These are phyloP conservation scores for Ceratobasidium papillatum DNA, from an alignment of 1,284 basidiomycete genomes.

Conservation along the genomic window DNA sequence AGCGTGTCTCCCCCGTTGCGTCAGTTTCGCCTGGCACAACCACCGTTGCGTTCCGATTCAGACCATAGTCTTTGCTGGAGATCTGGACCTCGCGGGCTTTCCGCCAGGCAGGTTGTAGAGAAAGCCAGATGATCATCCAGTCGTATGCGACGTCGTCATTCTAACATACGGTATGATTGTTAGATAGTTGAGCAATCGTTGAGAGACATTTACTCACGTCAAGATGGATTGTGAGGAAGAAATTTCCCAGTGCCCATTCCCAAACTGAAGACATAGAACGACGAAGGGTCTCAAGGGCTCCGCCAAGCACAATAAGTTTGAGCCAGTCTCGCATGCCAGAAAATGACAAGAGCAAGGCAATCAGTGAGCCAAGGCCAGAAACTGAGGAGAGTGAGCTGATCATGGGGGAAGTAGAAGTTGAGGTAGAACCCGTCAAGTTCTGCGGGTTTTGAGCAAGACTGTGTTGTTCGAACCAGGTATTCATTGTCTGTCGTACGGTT, in stretches of 20 bases:
- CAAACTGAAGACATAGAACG: constrained; percentile 59
- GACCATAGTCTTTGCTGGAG: constrained; percentile 40
- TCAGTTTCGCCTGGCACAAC: constrained; percentile 52
- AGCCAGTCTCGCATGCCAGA: constrained; percentile 68
- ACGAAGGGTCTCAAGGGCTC: constrained; percentile 65
- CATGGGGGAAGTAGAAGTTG: neutral
- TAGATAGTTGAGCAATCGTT: neutral
- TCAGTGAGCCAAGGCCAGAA: constrained; percentile 48
- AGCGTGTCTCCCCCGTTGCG: constrained; percentile 49
- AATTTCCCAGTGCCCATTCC: constrained; percentile 57
- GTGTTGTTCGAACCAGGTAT: constrained; percentile 18
- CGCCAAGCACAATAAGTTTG: constrained; percentile 68
- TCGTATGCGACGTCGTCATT: constrained; percentile 63
- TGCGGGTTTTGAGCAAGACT: neutral
- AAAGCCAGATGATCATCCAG: constrained; percentile 70
- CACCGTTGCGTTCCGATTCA: constrained; percentile 27
- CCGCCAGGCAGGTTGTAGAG: constrained; percentile 61
- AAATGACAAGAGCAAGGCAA: constrained; percentile 56
- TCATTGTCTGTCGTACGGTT: neutral
- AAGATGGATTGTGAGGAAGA: constrained; percentile 71
- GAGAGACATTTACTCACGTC: constrained; percentile 52
- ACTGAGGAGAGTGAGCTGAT: constrained; percentile 3
- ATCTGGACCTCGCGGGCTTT: constrained; percentile 63
- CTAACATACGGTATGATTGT: neutral
- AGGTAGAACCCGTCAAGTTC: neutral